These are phyloP conservation scores for Acer campestre DNA, from an alignment of 345 rosid genomes.

Conservation along the genomic window DNA sequence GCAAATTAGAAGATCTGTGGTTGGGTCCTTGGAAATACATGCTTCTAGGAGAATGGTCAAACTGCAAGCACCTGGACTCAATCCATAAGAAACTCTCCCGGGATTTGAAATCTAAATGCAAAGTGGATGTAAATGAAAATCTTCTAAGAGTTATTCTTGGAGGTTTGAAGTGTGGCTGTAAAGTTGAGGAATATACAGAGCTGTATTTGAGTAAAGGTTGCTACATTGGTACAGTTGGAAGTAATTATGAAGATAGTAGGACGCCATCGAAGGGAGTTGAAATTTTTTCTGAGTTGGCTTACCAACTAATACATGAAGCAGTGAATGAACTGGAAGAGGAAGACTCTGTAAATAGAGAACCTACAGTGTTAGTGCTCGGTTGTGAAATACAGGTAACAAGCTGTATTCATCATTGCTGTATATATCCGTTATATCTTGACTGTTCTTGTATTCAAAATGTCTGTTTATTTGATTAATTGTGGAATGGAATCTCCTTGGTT, in stretches of 20 bases:
- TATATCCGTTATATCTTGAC: not conserved
- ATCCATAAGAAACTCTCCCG: conserved; percentile 54
- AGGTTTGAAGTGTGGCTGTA: conserved; percentile 39
- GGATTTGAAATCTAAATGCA: conserved; percentile 73
- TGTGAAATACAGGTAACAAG: conserved; percentile 74
- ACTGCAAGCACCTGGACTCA: conserved; percentile 42
- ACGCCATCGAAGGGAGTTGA: conserved; percentile 32
- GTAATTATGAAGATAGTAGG: conserved; percentile 39
- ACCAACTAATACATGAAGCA: conserved; percentile 62
- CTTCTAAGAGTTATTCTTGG: conserved; percentile 63
- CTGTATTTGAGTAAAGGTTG: conserved; percentile 58
- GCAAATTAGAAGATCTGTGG: conserved; percentile 86
- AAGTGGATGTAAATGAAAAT: conserved; percentile 60
- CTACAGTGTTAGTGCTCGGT: conserved; percentile 76
- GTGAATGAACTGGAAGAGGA: conserved; percentile 54
- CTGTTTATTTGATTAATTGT: conserved; percentile 1
- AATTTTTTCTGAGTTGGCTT: conserved; percentile 48
- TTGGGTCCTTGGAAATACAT: conserved; percentile 79
- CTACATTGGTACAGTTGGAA: conserved; percentile 47
- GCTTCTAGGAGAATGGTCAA: conserved; percentile 65
- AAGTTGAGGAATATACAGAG: conserved; percentile 49
- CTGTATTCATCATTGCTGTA: not conserved
- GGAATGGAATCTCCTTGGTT: not conserved
- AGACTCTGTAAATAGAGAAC: conserved; percentile 49
- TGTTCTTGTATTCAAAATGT: not conserved